Evolutionary conservation across 495 filamentous ascomycete species (phyloP), one percentile per base, ranked within the genome.

Genomic region (Lentithecium fluviatile): DNA sequence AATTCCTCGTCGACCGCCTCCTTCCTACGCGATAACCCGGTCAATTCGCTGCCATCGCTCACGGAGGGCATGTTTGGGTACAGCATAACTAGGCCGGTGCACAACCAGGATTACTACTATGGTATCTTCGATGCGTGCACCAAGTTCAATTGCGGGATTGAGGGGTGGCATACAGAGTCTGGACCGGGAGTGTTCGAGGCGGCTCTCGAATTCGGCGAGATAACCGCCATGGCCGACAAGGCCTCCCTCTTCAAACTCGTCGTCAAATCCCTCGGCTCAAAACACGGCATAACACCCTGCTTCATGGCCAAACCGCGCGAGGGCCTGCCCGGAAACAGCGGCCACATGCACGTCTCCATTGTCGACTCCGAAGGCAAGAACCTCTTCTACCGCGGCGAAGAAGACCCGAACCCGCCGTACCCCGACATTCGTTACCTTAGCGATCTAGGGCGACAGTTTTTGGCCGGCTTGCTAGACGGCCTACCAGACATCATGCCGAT

Each of bases 21-120:
- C 2, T 96, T 86, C 70, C 81, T 96, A 1, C 80, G 81, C 60
- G 73, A 87, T 23, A 91, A 96, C 66, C 79, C 88, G 0, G 83
- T 86, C 26, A 79, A 87, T 32, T 68, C 82, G 0, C 80, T 96
- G 6, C 90, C 91, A 0, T 71, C 84, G 29, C 69, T 98, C 29
- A 96, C 94, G 19, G 90, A 97, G 71, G 94, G 94, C 58, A 98
- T 98, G 94, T 97, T 97, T 66, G 94, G 92, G 26, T 98, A 98
- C 77, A 94, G 89, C 64, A 76, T 98, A 67, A 96, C 91, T n/a
- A 80, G 92, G 12, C 89, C 94, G 0, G 82, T 91, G 20, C 90
- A 96, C 66, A 97, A 98, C 65, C 85, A 94, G 73, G 91, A 92
- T 19, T 98, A 94, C 70, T 98, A 89, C 67, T 96, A 98, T 67